Percentiles rank a stretch among this genome's conserved stretches.
Conservation (phyloP, 2,329 filamentous ascomycete genomes). For the Penicillium concentricum region DNA sequence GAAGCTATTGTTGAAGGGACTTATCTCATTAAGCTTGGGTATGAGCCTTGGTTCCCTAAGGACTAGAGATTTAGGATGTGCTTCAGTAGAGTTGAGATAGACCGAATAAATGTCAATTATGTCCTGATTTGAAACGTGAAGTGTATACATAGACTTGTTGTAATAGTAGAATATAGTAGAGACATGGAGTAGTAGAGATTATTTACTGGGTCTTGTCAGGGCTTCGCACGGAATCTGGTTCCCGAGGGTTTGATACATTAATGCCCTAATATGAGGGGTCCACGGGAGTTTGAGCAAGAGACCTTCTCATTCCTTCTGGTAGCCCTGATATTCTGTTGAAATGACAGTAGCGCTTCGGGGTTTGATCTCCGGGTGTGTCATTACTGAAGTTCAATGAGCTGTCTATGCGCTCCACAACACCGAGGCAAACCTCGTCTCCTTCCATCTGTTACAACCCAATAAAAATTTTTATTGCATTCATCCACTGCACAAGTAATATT, state of each 20-base stretch:
- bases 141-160: not conserved
- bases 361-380: not conserved
- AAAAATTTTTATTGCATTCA: not conserved
- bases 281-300: not conserved
- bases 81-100: not conserved
- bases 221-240: not conserved
- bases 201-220: not conserved
- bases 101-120: not conserved
- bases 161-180: not conserved
- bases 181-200: not conserved
- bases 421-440: not conserved
- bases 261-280: not conserved
- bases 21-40: not conserved
- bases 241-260: not conserved
- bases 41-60: conserved; percentile 2
- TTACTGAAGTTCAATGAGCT: not conserved
- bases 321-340: not conserved
- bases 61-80: not conserved
- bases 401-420: not conserved
- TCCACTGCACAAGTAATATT: not conserved
- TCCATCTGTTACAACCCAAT: not conserved
- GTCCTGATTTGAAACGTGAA: too few relatives aligned
- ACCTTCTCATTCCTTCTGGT: not conserved
- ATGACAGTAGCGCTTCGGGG: not conserved
- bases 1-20: not conserved